Evolutionary conservation across 768 basidiomycete genomes (phyloP).

Genomic region (Lactarius tabidus): DNA sequence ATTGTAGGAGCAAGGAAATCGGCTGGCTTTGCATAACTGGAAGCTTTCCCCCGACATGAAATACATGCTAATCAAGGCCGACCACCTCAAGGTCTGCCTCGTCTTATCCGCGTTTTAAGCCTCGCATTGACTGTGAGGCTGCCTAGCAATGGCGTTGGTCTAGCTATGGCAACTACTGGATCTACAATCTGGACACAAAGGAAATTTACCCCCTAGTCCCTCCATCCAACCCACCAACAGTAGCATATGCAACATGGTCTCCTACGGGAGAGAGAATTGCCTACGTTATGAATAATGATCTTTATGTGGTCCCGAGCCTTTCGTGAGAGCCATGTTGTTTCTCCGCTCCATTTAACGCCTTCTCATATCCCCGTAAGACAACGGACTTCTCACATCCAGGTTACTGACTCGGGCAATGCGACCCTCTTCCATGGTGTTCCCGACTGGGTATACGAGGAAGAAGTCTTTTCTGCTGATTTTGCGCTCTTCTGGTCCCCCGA

Average conservation of each 20-base stretch:
- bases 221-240: slow-evolving; percentile 64
- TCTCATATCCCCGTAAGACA: slow-evolving; percentile 30
- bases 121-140: slow-evolving; percentile 17
- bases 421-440: slow-evolving; percentile 92
- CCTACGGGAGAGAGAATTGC: slow-evolving; percentile 82
- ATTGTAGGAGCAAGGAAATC: slow-evolving; percentile 50
- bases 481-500: slow-evolving; percentile 93
- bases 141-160: slow-evolving; percentile 91
- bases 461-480: slow-evolving; percentile 67
- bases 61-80: slow-evolving; percentile 77
- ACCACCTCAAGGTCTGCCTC: slow-evolving; percentile 60
- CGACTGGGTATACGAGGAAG: slow-evolving; percentile 98
- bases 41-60: slow-evolving; percentile 88
- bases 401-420: slow-evolving; percentile 77
- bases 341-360: slow-evolving; percentile 5
- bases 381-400: slow-evolving; percentile 52
- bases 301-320: slow-evolving; percentile 75
- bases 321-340: slow-evolving; percentile 42
- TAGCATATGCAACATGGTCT: slow-evolving; percentile 83
- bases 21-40: slow-evolving; percentile 58
- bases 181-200: slow-evolving; percentile 73
- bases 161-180: slow-evolving; percentile 85
- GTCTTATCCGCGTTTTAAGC: slow-evolving; percentile 20
- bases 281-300: slow-evolving; percentile 80
- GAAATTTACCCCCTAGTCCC: slow-evolving; percentile 66